Base-by-base conservation (phyloP, 257 asterid genomes). In the Rubia yunnanensis region DNA sequence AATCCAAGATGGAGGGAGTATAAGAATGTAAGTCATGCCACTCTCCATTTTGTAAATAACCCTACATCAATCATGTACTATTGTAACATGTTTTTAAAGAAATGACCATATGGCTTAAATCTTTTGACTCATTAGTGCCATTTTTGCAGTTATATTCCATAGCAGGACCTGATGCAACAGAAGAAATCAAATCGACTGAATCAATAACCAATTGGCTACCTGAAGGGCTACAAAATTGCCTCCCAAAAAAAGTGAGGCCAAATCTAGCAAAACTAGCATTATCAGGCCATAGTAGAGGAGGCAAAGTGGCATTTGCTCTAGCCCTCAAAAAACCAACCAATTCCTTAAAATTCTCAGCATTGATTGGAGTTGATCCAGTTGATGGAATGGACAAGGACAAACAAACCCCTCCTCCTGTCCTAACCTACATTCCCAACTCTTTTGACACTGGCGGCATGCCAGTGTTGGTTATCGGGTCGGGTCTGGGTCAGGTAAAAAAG, bases 271-370 rank as follows among this genome's bases (percentile, higher is more conserved):
- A 83, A 64, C 75, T 92, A 17, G 96, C 71, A 7, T 79, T 92
- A 14, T 81, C 89, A 1, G 98, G 96, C 52, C 98, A 92, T 57
- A 92, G 98, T 27, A 85, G 98, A 0, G 96, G 98, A 5, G 98
- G 91, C 14, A 92, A 92, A 74, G 96, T 81, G 3, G 95, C 92
- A 1, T 92, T 92, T 41, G 95, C 80, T 10, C 52, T 84, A 10
- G 82, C 89, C 30, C 82, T 86, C 30, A 44, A 35, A 1, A 80
- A 81, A 36, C 70, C 62, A 65, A 38, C 53, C 9, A 71, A 80
- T 17, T 1, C 77, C 10, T 53, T 78, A 10, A 84, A 78, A 39
- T 74, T 88, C 60, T 88, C 96, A 17, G 98, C 91, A 70, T 41
- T 92, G 18, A 85, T 92, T 68, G 98, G 98, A 18, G 74, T 91